Conservation (phyloP, 2,329 filamentous ascomycete species). For the Zalaria obscura region DNA sequence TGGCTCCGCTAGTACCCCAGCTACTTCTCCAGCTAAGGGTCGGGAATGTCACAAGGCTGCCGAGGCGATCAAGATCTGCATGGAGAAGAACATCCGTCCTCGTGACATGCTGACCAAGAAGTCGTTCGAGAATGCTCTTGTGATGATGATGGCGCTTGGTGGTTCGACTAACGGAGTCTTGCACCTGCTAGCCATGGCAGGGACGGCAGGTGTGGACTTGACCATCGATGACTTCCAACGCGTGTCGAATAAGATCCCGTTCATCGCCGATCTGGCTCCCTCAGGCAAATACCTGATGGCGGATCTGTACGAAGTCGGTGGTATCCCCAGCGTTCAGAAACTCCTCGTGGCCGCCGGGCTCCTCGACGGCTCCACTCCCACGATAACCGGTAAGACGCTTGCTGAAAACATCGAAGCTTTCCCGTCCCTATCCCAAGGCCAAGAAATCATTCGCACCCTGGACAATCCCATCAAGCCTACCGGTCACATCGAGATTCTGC, state of each 20-base stretch:
- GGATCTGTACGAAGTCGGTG: conserved; percentile 74
- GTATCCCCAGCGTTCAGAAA: conserved; percentile 75
- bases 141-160: conserved; percentile 84
- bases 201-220: conserved; percentile 63
- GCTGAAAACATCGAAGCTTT: conserved; percentile 66
- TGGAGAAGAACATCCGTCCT: conserved; percentile 72
- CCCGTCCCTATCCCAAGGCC: conserved; percentile 63
- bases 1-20: conserved; percentile 72
- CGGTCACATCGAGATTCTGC: conserved; percentile 78
- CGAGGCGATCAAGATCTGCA: conserved; percentile 61
- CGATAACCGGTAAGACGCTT: conserved; percentile 72
- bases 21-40: conserved; percentile 67
- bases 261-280: conserved; percentile 74
- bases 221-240: conserved; percentile 72
- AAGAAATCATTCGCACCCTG: conserved; percentile 70
- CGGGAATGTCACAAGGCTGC: conserved; percentile 75
- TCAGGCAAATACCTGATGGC: conserved; percentile 77
- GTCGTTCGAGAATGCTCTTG: conserved; percentile 76
- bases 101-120: conserved; percentile 65
- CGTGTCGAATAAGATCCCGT: conserved; percentile 69
- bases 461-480: conserved; percentile 72
- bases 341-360: conserved; percentile 62
- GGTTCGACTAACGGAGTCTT: conserved; percentile 81
- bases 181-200: conserved; percentile 82
- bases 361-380: conserved; percentile 64